Evolutionary conservation across 2,329 filamentous ascomycete genomes (phyloP), one percentile per base, ranked within the genome.

Genomic region (Fusarium sp.): DNA sequence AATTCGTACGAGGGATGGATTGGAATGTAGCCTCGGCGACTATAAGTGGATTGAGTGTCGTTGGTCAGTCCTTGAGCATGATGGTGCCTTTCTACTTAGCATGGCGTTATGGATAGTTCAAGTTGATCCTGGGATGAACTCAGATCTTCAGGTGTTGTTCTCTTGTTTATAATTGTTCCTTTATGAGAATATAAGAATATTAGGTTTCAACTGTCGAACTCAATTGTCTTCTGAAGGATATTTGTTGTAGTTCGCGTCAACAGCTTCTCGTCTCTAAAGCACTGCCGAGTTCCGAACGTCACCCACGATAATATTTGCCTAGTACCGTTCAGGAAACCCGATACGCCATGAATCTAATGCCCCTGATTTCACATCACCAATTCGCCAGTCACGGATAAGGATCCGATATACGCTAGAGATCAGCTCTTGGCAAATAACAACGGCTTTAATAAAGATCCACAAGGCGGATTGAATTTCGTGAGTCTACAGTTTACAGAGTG

Each of bases 81-180:
- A 42, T 20, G n/a, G 36, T 40, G 18, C 45, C 24, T 63, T 64
- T 45, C 52, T 64, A 46, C 45, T 65, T 65, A 65, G 62, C 62
- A 64, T 59, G 63, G 63, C 48, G 63, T 66, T 61, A 24, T 55
- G 63, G 63, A 49, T 44, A 53, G 53, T 42, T 54, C 20, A 42
- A 64, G 34, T 58, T 38, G 51, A 51, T 42, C 18, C 39, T 26
- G 61, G 44, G n/a, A 48, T 38, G 13, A 22, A 15, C 22, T 24
- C 18, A 58, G 36, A 39, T 18, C 24, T 9, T 24, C 18, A 31
- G 40, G 28, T 20, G 13, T 39, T 20, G 24, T 20, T 14, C 11
- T 51, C 8, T 40, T 36, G 17, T 28, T 22, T 34, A 18, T n/a
- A 40, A 31, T 22, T 31, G 6, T 31, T 55, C 11, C 31, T 14